These are phyloP conservation scores for Hyparrhenia diplandra DNA, from an alignment of 176 grass and related monocot genomes.

Conservation along the genomic window DNA sequence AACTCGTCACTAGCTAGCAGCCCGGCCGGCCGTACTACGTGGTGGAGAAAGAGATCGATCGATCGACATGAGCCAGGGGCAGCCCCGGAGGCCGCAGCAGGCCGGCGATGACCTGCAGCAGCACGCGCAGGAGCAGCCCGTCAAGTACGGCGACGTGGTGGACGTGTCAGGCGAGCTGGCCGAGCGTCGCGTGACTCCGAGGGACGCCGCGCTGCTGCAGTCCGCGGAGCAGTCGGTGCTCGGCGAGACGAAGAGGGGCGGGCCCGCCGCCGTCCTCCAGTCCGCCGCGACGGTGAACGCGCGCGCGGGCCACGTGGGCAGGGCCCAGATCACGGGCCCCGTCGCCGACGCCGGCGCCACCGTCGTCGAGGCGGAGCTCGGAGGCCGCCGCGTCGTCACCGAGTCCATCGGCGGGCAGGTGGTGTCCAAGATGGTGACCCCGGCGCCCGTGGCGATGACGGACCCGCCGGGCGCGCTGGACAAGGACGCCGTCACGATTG, in stretches of 20 bases:
- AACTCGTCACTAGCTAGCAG: not conserved
- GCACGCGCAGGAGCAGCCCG: not conserved
- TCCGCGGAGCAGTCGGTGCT: constrained; percentile 44
- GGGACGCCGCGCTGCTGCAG: constrained; percentile 64
- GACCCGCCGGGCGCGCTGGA: not conserved
- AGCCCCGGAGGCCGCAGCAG: constrained; percentile 26
- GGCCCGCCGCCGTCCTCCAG: constrained; percentile 37
- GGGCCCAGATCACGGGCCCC: constrained; percentile 18
- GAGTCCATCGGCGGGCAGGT: constrained; percentile 62
- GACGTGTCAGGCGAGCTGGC: constrained; percentile 42
- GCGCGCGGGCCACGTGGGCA: constrained; percentile 34
- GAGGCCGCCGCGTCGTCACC: constrained; percentile 38
- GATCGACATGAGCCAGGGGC: constrained; percentile 58
- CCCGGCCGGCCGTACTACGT: too few species aligned
- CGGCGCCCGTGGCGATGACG: not conserved
- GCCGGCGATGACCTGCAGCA: not conserved
- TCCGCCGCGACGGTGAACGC: constrained; percentile 47
- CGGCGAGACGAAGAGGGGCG: constrained; percentile 38
- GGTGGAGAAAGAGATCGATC: not conserved
- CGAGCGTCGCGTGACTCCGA: constrained; percentile 35
- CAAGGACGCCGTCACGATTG: constrained; percentile 16
- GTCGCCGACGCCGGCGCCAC: constrained; percentile 23
- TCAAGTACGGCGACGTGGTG: constrained; percentile 67
- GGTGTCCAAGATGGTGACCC: constrained; percentile 21
- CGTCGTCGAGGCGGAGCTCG: constrained; percentile 45